Conservation (phyloP, 257 asterid species). For the Salvia hispanica region DNA sequence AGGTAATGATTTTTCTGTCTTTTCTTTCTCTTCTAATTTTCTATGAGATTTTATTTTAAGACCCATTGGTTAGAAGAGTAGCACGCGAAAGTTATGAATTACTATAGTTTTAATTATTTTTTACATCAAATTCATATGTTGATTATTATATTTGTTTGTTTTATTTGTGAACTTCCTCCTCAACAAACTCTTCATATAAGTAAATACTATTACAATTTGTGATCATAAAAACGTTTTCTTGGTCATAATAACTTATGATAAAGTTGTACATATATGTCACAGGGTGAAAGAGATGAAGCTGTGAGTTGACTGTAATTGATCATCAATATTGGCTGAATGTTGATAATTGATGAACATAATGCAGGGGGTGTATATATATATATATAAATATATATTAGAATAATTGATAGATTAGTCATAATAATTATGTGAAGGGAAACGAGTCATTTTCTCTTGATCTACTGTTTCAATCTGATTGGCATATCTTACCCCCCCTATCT, state of each 20-base stretch:
- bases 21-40: too few relatives aligned
- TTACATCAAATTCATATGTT: too few relatives aligned
- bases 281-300: neutral
- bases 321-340: neutral
- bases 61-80: too few relatives aligned
- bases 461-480: neutral
- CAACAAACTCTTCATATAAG: too few relatives aligned
- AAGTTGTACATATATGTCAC: neutral
- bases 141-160: too few relatives aligned
- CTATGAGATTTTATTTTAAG: too few relatives aligned
- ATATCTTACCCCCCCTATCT: too few relatives aligned
- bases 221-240: too few relatives aligned
- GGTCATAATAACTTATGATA: neutral
- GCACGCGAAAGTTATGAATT: too few relatives aligned
- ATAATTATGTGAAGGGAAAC: neutral
- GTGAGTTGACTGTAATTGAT: neutral
- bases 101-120: too few relatives aligned
- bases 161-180: too few relatives aligned
- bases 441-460: neutral
- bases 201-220: too few relatives aligned
- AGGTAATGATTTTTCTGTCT: neutral
- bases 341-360: neutral
- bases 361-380: neutral
- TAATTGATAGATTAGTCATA: neutral
- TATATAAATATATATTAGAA: neutral